These are phyloP conservation scores for Diaporthe ilicicola DNA, from an alignment of 2,329 filamentous ascomycete species.

Conservation along the genomic window DNA sequence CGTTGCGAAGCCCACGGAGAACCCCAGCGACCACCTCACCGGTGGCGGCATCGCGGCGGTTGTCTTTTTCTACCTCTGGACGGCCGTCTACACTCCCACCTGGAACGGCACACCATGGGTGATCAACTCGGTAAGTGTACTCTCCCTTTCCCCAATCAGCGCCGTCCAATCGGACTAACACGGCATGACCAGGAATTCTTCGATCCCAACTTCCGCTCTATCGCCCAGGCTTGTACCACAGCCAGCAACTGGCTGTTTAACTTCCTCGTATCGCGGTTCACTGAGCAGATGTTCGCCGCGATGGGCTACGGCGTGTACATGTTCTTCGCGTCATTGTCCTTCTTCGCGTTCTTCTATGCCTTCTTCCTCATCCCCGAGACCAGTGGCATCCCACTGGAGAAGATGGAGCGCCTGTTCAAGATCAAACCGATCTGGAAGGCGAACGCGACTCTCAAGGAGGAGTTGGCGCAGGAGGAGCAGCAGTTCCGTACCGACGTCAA, in stretches of 20 bases:
- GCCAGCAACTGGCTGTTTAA: slow-evolving; percentile 79
- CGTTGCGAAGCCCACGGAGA: slow-evolving; percentile 50
- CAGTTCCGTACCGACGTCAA: slow-evolving; percentile 37
- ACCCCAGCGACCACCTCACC: slow-evolving; percentile 40
- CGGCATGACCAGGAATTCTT: slow-evolving; percentile 65
- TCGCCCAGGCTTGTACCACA: slow-evolving; percentile 76
- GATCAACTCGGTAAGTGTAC: slow-evolving; percentile 64
- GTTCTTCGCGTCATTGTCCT: slow-evolving; percentile 72
- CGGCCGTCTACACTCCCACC: slow-evolving; percentile 74
- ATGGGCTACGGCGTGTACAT: slow-evolving; percentile 72
- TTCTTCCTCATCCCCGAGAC: slow-evolving; percentile 73
- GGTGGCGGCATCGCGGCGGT: slow-evolving; percentile 65
- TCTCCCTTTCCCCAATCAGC: too few species aligned
- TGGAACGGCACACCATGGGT: slow-evolving; percentile 84
- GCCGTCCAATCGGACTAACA: background rate
- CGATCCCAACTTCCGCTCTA: slow-evolving; percentile 71
- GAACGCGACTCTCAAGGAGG: slow-evolving; percentile 53
- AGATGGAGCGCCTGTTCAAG: slow-evolving; percentile 70
- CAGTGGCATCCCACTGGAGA: slow-evolving; percentile 70
- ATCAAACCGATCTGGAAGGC: slow-evolving; percentile 54
- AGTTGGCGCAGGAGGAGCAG: slow-evolving; percentile 47
- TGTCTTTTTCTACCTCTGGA: slow-evolving; percentile 80
- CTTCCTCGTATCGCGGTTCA: slow-evolving; percentile 74
- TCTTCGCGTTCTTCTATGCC: slow-evolving; percentile 65
- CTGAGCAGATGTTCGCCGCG: slow-evolving; percentile 68